Conservation (phyloP, 495 filamentous ascomycete species). For the Hapsidospora chrysogenum region DNA sequence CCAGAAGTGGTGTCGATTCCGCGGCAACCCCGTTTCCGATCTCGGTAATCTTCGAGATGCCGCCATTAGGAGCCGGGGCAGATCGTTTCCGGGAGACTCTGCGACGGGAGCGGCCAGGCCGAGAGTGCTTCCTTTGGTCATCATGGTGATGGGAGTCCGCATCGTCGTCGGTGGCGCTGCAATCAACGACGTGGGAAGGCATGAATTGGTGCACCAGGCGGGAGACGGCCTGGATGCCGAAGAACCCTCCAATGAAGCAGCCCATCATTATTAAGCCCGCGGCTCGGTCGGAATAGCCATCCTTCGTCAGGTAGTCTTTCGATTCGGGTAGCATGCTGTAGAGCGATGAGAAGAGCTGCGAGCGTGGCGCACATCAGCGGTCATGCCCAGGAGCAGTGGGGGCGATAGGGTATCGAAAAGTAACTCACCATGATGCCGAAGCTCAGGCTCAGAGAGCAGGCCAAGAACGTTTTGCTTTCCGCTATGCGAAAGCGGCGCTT, state of each 20-base stretch:
- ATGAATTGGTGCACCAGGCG: conserved; percentile 65
- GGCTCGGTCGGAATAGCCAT: conserved; percentile 42
- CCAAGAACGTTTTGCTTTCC: conserved; percentile 74
- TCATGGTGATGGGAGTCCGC: conserved; percentile 18
- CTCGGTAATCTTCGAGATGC: conserved; percentile 3
- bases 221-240: conserved; percentile 71
- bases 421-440: conserved; percentile 87
- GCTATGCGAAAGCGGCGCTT: conserved; percentile 71
- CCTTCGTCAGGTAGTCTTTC: conserved; percentile 52
- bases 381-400: conserved; percentile 3
- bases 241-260: conserved; percentile 65
- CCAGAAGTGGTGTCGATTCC: conserved; percentile 16
- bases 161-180: conserved; percentile 63
- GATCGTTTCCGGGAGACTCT: conserved; percentile 10
- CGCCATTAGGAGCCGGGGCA: conserved; percentile 1
- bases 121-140: conserved; percentile 5
- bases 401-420: conserved; percentile 2
- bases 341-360: conserved; percentile 77
- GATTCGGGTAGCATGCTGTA: conserved; percentile 89
- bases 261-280: conserved; percentile 60
- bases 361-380: conserved; percentile 6
- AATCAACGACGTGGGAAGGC: conserved; percentile 88
- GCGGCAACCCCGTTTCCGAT: conserved; percentile 7
- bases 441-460: conserved; percentile 76
- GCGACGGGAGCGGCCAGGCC: conserved; percentile 5